Percentiles rank a stretch among this genome's conserved stretches.
These are phyloP conservation scores for Phanerochaete sordida DNA, from an alignment of 768 basidiomycete genomes.

Conservation along the genomic window DNA sequence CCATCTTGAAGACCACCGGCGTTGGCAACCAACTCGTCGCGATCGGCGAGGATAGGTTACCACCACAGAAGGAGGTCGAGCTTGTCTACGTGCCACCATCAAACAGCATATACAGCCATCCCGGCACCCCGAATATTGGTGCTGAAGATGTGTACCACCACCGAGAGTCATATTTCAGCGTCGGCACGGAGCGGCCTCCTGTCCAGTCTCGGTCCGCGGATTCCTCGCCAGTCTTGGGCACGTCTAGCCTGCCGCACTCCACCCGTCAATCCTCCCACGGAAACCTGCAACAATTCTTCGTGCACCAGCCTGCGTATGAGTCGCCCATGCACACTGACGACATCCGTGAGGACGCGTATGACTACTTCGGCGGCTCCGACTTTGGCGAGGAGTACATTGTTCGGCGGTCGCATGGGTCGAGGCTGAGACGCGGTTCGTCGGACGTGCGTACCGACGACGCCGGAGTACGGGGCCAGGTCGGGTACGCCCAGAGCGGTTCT, in stretches of 20 bases:
- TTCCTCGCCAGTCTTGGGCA: constrained; percentile 16
- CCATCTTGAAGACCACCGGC: constrained; percentile 79
- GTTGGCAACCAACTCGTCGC: constrained; percentile 35
- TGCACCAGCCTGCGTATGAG: constrained; percentile 4
- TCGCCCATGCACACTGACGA: constrained; percentile 26
- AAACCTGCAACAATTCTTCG: constrained; percentile 15
- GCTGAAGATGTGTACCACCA: constrained; percentile 33
- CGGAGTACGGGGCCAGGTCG: constrained; percentile 3
- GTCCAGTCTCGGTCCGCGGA: constrained; percentile 16
- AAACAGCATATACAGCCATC: constrained; percentile 24
- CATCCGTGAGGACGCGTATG: constrained; percentile 44
- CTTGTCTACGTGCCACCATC: constrained; percentile 68
- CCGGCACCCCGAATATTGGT: constrained; percentile 19
- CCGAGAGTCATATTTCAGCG: constrained; percentile 34
- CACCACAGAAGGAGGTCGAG: constrained; percentile 41
- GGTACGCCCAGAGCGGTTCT: constrained; percentile 23
- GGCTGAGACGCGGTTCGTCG: constrained; percentile 3
- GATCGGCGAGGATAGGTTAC: constrained; percentile 24
- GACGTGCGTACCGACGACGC: constrained; percentile 13
- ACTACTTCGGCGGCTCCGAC: constrained; percentile 59
- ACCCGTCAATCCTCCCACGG: constrained; percentile 6
- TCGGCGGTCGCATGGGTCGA: constrained; percentile 10
- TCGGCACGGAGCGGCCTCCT: constrained; percentile 19
- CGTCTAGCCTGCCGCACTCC: constrained; percentile 13
- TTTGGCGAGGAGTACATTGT: constrained; percentile 46